Base-by-base conservation (phyloP, 257 asterid genomes). In the Plantago ovata region DNA sequence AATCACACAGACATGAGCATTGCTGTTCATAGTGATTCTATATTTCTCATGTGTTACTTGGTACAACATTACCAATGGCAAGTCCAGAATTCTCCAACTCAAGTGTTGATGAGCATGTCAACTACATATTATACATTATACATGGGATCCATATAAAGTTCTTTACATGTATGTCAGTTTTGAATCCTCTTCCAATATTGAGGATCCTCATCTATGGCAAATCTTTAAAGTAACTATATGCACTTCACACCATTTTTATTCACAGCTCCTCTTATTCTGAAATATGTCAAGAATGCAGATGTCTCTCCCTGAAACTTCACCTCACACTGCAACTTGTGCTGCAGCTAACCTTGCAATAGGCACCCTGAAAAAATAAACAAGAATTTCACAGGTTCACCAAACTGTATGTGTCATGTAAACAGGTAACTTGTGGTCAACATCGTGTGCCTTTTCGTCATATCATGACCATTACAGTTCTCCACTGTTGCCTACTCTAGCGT, bases 321-420 rank as follows among this genome's bases (percentile, higher is more conserved):
- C 49, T 79, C 79, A 73, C 3, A 66, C 86, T 53, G 76, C 95
- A 69, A 76, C 91, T 78, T 92, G 96, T 43, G 98, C 98, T 61
- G 94, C 96, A 66, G 96, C 98, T 9, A 92, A 78, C 94, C 98
- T 85, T 61, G 96, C 98, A 78, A 92, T 88, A 1, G 98, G 98
- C 68, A 92, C 89, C 83, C 98, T 87, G 72, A 9, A 16, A 42
- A 15, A 38, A 36, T 28, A 28, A 42, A 21, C 38, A 15, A 33
- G 9, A 28, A 23, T 58, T 22, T 23, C 10, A 61, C 32, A 48
- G 19, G 0, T 36, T 19, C 24, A 21, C 19, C 13, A 40, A n/a
- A 9, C 22, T 16, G 0, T 8, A 10, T 0, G 2, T 10, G 23
- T 50, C 15, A 13, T 50, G 7, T 13, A 10, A 21, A 28, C 4